These are phyloP conservation scores for Bocquillonia castaneifolia DNA, from an alignment of 441 rosid genomes.

Conservation along the genomic window DNA sequence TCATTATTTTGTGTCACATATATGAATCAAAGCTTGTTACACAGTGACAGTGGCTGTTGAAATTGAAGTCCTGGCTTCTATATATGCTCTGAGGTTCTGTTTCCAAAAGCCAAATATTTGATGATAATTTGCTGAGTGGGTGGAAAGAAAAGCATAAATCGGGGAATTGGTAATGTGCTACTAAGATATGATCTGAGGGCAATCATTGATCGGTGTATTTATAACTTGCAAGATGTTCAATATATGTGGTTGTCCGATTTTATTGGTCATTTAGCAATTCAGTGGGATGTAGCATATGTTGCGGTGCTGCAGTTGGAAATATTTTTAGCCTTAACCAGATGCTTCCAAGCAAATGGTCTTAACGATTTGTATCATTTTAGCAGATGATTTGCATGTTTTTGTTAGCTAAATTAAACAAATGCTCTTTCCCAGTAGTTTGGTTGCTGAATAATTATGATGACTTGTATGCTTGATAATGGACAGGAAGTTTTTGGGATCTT, in stretches of 20 bases:
- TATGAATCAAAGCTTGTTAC: neutral
- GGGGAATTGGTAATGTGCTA: neutral
- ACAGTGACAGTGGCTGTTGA: neutral
- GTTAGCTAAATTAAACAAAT: neutral
- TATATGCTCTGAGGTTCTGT: neutral
- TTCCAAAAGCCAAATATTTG: neutral
- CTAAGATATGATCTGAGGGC: neutral
- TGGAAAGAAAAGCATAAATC: neutral
- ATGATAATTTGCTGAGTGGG: neutral
- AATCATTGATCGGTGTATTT: neutral
- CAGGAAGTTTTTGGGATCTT: neutral
- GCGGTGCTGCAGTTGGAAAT: neutral
- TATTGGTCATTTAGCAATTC: neutral
- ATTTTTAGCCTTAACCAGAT: neutral
- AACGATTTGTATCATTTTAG: neutral
- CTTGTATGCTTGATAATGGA: neutral
- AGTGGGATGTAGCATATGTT: neutral
- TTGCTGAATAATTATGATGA: neutral
- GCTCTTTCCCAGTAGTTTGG: neutral
- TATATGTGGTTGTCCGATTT: neutral
- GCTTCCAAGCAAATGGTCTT: neutral
- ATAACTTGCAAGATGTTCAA: neutral
- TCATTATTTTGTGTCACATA: neutral
- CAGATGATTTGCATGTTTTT: neutral
- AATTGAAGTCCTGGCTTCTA: neutral